Conservation (phyloP, 2,329 filamentous ascomycete genomes). For the Didymella arachidicola region DNA sequence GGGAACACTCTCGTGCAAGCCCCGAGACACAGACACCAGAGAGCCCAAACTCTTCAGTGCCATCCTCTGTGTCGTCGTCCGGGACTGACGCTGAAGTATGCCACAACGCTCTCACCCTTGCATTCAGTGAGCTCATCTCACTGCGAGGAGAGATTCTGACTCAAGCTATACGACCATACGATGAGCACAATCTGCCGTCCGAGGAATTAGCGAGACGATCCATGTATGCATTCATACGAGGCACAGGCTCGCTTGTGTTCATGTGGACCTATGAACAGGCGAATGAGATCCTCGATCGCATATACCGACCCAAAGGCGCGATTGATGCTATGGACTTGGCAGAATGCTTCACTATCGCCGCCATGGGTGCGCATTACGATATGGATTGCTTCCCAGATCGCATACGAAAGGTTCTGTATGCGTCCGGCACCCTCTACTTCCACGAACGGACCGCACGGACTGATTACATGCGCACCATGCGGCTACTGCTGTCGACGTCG, state of each 20-base stretch:
- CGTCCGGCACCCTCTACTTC: slow-evolving; percentile 46
- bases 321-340: slow-evolving; percentile 46
- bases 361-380: slow-evolving; percentile 51
- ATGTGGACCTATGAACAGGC: slow-evolving; percentile 46
- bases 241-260: slow-evolving; percentile 48
- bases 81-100: slow-evolving; percentile 40
- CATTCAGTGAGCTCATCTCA: slow-evolving; percentile 46
- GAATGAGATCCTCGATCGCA: slow-evolving; percentile 45
- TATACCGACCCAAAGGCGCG: slow-evolving; percentile 40
- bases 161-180: slow-evolving; percentile 35
- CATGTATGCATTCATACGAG: slow-evolving; percentile 46
- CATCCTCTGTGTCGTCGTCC: slow-evolving; percentile 27
- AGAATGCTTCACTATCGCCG: slow-evolving; percentile 48
- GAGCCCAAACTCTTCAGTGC: slow-evolving; percentile 34
- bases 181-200: slow-evolving; percentile 38
- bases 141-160: slow-evolving; percentile 44
- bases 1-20: slow-evolving; percentile 37
- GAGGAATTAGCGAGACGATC: slow-evolving; percentile 40
- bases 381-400: slow-evolving; percentile 45
- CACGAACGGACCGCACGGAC: slow-evolving; percentile 41
- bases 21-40: slow-evolving; percentile 43
- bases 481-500: slow-evolving; percentile 45
- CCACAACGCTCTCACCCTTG: slow-evolving; percentile 47
- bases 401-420: slow-evolving; percentile 42
- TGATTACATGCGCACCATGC: slow-evolving; percentile 47